These are phyloP conservation scores for Coprinellus micaceus DNA, from an alignment of 768 basidiomycete species.

Conservation along the genomic window DNA sequence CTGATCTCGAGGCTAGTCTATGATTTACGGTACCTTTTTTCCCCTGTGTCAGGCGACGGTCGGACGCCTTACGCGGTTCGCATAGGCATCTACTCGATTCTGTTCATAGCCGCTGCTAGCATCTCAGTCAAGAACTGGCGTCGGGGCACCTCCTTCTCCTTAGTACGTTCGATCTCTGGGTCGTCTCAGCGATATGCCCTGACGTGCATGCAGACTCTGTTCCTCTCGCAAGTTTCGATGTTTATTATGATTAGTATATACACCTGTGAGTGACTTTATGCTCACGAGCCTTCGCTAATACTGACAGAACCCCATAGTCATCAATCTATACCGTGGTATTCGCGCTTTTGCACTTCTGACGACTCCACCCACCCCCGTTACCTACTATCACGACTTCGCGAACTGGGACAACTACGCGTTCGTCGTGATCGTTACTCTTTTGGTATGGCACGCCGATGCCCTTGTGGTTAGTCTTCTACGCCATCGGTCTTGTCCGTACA, in stretches of 20 bases:
- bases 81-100: slow-evolving; percentile 16
- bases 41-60: background rate
- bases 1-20: background rate
- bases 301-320: slow-evolving; percentile 1
- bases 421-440: slow-evolving; percentile 19
- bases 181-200: background rate
- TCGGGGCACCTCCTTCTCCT: slow-evolving; percentile 9
- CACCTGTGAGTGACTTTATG: slow-evolving; percentile 15
- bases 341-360: slow-evolving; percentile 19
- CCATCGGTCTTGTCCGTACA: background rate
- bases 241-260: slow-evolving; percentile 23
- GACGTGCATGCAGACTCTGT: slow-evolving; percentile 19
- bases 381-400: slow-evolving; percentile 20
- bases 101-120: slow-evolving; percentile 17
- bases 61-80: background rate
- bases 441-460: slow-evolving; percentile 27
- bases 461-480: slow-evolving; percentile 19
- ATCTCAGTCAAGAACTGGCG: slow-evolving; percentile 16
- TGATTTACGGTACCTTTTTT: background rate
- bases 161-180: slow-evolving; percentile 6
- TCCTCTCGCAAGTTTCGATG: slow-evolving; percentile 21
- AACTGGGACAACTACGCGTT: slow-evolving; percentile 22
- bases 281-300: too few species aligned
- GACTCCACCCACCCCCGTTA: slow-evolving; percentile 14
- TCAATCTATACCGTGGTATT: slow-evolving; percentile 20